Evolutionary conservation across 345 rosid species (phyloP), one percentile per base, ranked within the genome.

Genomic region (Eutrema heterophyllum): DNA sequence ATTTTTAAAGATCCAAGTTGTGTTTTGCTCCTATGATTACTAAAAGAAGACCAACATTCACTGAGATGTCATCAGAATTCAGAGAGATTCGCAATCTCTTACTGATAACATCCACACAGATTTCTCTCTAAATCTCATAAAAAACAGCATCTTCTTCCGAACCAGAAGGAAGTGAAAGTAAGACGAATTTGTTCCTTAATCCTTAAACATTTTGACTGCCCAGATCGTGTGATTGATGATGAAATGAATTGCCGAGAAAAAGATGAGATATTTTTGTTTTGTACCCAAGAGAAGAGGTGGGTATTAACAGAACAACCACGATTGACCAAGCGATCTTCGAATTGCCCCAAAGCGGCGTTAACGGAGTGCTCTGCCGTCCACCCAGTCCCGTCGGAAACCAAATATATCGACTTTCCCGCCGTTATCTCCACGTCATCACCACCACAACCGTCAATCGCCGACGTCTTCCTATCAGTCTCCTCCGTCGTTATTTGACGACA

Each of bases 371-470:
- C 96, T 39, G 81, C 96, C 77, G 96, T 93, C 98, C 98, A 93
- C 5, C 97, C 97, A 14, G 96, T 93, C 33, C 96, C 98, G 78
- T 93, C 98, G 12, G 98, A 93, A 9, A 88, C 88, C 89, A 93
- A 81, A 73, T 87, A 90, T 67, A 90, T 86, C 5, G 92, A 83
- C 81, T 93, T 86, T 69, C 73, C 90, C 26, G 55, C 45, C 18
- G 50, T 26, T 24, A 11, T 26, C 52, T 72, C 83, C 63, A 43
- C 70, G 46, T 79, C 79, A 67, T 77, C 77, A 10, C 69, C 82
- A 14, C 68, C 82, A 14, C 71, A 81, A 44, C 70, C 33, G 26
- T 53, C 75, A n/a, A 67, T 32, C 26, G 24, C 27, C 9, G 74
- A 5, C 53, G 61, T 46, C 46, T 38, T 70, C 57, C 27, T 50